Base-by-base conservation (phyloP, 768 basidiomycete species). In the Paxillus rubicundulus region DNA sequence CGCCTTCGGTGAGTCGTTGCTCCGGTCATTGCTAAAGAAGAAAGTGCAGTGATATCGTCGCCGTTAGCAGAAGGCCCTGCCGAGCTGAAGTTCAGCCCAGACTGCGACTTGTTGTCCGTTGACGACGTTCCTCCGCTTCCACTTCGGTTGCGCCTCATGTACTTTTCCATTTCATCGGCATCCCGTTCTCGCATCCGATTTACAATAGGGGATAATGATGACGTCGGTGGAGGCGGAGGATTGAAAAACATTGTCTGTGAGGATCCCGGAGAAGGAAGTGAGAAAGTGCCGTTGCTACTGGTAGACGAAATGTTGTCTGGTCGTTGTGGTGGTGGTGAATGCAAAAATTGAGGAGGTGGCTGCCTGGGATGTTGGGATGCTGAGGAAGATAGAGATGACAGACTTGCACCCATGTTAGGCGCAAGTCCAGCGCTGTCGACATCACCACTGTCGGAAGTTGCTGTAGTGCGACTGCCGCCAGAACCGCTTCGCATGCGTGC, bases 81-180 rank as follows among this genome's bases (percentile, higher is more conserved):
- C 44, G 80, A 79, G 36, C 79, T 61, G 12, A 74, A 76, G 32
- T 54, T 59, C 43, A 74, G 75, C 20, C 80, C 82, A 63, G 80
- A 62, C 62, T 82, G 81, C 7, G 86, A 87, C 65, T 74, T 82
- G 57, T 77, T 82, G 60, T 89, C 87, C 13, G 86, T 86, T 1
- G 87, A 88, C 17, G 85, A 77, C 21, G 84, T 85, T 40, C 82
- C 84, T 50, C 78, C 83, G 61, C 89, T 90, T 45, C 87, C 90
- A 64, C 89, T 92, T 51, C 91, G 81, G 73, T 88, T 89, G 51
- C 91, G 81, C 55, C 81, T 77, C 66, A 90, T 76, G 65, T 91
- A 93, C 62, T 91, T 89, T 67, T 91, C 89, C 77, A 88, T 89
- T 34, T 91, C 92, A 64, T 87, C 87, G 17, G 90, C 90, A 64